phyloP scores from a whole-genome alignment of 768 basidiomycete species.

The Russula vinacea region DNA sequence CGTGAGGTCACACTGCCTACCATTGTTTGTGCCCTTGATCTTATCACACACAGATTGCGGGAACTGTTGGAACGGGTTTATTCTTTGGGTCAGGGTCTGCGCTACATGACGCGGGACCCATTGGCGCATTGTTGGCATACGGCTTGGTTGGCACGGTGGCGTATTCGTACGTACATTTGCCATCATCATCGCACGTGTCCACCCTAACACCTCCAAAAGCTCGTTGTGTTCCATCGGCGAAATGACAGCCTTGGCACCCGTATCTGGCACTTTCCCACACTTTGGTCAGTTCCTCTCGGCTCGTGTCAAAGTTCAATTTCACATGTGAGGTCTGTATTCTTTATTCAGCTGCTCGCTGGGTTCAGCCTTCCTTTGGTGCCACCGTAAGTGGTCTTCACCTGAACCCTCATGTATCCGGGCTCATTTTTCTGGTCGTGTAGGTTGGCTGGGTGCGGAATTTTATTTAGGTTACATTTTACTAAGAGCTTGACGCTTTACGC shows the following conservation, averaged over 20 bases:
- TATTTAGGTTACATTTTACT: not conserved
- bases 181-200: constrained; percentile 25
- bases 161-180: constrained; percentile 48
- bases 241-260: constrained; percentile 77
- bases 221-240: constrained; percentile 68
- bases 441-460: constrained; percentile 36
- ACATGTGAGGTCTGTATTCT: not conserved
- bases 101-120: constrained; percentile 58
- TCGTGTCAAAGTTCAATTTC: not conserved
- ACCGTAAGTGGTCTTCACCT: constrained; percentile 32
- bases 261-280: constrained; percentile 76
- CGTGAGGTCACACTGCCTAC: constrained; percentile 39
- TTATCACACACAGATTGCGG: constrained; percentile 52
- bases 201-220: constrained; percentile 33
- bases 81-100: constrained; percentile 70
- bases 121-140: constrained; percentile 66
- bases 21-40: not conserved
- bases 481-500: not conserved
- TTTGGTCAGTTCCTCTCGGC: constrained; percentile 43
- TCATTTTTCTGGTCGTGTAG: constrained; percentile 4
- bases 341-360: constrained; percentile 37
- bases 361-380: constrained; percentile 40
- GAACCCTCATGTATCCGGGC: not conserved
- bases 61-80: constrained; percentile 71
- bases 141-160: constrained; percentile 61